phyloP scores from a whole-genome alignment of 2,329 filamentous ascomycete genomes.

The Aspergillus puulaauensis region DNA sequence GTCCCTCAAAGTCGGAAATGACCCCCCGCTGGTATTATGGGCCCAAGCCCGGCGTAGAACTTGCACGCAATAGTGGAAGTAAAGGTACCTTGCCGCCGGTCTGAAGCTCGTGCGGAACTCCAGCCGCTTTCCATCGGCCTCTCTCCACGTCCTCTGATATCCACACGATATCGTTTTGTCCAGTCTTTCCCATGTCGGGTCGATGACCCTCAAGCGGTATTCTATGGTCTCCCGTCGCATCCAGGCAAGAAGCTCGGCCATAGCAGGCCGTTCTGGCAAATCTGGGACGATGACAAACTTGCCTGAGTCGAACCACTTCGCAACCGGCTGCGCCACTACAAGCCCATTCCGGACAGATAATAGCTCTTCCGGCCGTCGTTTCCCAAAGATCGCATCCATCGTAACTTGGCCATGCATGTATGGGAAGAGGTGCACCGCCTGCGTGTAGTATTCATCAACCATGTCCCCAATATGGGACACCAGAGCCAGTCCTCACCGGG shows the following conservation, averaged over 20 bases:
- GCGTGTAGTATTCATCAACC: neutral
- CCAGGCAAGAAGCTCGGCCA: neutral
- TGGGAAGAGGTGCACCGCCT: constrained; percentile 12
- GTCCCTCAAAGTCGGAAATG: neutral
- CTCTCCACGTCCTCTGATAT: too few species aligned
- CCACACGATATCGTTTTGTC: too few species aligned
- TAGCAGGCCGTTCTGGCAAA: neutral
- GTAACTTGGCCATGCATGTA: constrained; percentile 4
- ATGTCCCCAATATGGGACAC: neutral
- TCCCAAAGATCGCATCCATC: too few species aligned
- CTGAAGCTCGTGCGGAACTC: neutral
- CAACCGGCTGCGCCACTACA: constrained; percentile 1
- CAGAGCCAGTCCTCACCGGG: neutral
- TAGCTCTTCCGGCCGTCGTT: constrained; percentile 7
- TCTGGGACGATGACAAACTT: constrained; percentile 16
- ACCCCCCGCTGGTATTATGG: neutral
- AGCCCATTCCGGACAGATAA: constrained; percentile 18
- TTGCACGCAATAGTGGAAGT: constrained; percentile 22
- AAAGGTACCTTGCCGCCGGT: constrained; percentile 19
- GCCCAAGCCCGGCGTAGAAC: constrained; percentile 15
- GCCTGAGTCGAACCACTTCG: constrained; percentile 9
- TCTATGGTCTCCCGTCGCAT: neutral
- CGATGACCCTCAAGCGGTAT: neutral
- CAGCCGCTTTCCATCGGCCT: too few species aligned
- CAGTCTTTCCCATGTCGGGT: neutral